Evolutionary conservation across 805 yeast species (phyloP), one percentile per base, ranked within the genome.

Genomic region (Candida sanyiensis): DNA sequence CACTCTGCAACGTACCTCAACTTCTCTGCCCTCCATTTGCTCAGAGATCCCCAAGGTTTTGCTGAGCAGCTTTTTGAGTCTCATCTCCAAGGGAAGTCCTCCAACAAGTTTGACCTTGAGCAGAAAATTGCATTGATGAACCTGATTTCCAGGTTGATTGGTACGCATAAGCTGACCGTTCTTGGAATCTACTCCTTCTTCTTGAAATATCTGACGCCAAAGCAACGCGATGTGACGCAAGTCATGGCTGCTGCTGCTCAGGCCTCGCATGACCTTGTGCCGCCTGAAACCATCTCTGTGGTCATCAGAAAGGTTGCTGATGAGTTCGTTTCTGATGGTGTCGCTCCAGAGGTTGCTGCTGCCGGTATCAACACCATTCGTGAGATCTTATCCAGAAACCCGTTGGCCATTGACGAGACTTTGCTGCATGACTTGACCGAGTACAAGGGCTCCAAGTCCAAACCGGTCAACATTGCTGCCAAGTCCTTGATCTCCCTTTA

Each of bases 301-400:
- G 78, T 93, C 50, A 80, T 93, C 8, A 76, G 96, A 42, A 93
- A 90, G 57, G 79, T 93, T 48, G 97, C 98, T 1, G 95, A 93
- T 63, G 98, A 93, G 63, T 93, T 93, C 54, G 96, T 93, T 19
- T 83, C 95, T 49, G 97, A 93, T 57, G 99, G 99, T 71, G 98
- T 93, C 28, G 88, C 97, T 12, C 80, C 95, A 24, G 96, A 93
- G 63, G 99, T 89, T 39, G 97, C 97, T 5, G 88, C 97, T 38
- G 97, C 97, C 5, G 99, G 99, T 55, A 72, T 93, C 49, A 93
- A 93, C 62, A 85, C 97, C 3, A 90, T 90, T 43, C 73, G 97
- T 51, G 98, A 93, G 63, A 87, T 93, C 42, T 72, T 89, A 47
- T 63, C 96, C 2, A 80, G 99, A 69, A 94, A 95, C 9, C 97